Evolutionary conservation across 306 rosid species (phyloP), one percentile per base, ranked within the genome.

Genomic region (Castanea sativa): DNA sequence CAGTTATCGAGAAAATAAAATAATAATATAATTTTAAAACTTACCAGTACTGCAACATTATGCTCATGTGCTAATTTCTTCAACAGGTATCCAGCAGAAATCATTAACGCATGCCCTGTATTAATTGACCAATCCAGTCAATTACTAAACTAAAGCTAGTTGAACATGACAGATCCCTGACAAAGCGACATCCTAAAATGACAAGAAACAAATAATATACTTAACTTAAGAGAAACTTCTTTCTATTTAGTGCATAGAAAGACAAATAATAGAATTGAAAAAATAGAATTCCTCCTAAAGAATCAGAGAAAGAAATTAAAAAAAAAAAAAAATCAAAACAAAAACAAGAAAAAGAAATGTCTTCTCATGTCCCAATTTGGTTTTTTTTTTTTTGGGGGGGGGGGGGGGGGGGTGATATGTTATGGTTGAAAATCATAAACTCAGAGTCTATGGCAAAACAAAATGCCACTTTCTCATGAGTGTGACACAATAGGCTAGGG

Each of bases 61-160:
- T 92, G 85, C 80, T 92, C 92, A 78, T 91, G 86, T 76, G 97
- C 98, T 78, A 94, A 68, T 79, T 87, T 91, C 93, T 94, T 94
- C 79, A 92, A 82, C 74, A 92, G 85, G 74, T 78, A 86, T 64
- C 98, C 97, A 79, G 91, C 92, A 79, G 97, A 94, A 76, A 86
- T 76, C 98, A 94, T 92, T 76, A 92, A 86, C 75, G 93, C 91
- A 29, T 90, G 92, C 55, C 98, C 98, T 92, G 90, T 58, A 79
- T 74, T 80, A 76, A 77, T 56, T 73, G 84, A 85, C 20, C 73
- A 74, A 83, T 76, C 55, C 65, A 25, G 25, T 69, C 51, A 75
- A 64, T 77, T 84, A 75, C 30, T 14, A 71, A 20, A 30, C 35
- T 78, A 55, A 49, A 58, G 16, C 2, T 13, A 75, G 25, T 70